Evolutionary conservation across 2,329 filamentous ascomycete species (phyloP).

Genomic region (Diplocarpon rosae): DNA sequence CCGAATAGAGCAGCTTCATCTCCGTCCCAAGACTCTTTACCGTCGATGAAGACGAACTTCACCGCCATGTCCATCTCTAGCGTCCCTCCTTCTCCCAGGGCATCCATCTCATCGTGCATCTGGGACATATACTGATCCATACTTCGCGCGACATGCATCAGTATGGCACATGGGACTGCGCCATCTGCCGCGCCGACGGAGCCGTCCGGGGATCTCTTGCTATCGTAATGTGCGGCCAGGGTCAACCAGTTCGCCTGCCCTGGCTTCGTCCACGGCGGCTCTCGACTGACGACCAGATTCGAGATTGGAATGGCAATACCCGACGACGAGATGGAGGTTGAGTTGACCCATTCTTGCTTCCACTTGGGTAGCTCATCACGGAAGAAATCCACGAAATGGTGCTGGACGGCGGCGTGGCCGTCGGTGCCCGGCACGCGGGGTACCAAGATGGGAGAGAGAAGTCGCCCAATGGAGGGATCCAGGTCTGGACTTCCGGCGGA

Average conservation of each 20-base stretch:
- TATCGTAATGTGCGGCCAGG: slow-evolving; percentile 63
- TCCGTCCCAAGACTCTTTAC: slow-evolving; percentile 78
- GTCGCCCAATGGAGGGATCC: slow-evolving; percentile 57
- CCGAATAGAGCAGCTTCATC: slow-evolving; percentile 74
- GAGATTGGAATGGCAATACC: slow-evolving; percentile 66
- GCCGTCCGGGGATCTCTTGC: slow-evolving; percentile 61
- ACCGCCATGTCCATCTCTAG: slow-evolving; percentile 64
- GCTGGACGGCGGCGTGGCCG: slow-evolving; percentile 58
- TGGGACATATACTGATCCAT: slow-evolving; percentile 66
- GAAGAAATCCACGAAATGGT: slow-evolving; percentile 78
- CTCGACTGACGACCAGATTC: slow-evolving; percentile 73
- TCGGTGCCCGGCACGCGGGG: slow-evolving; percentile 76
- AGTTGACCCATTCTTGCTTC: slow-evolving; percentile 73
- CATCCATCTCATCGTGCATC: slow-evolving; percentile 56
- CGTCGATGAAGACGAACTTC: slow-evolving; percentile 78
- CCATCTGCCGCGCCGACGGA: slow-evolving; percentile 89
- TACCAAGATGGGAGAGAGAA: slow-evolving; percentile 73
- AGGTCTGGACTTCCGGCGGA: slow-evolving; percentile 62
- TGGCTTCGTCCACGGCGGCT: slow-evolving; percentile 64
- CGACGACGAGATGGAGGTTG: slow-evolving; percentile 63
- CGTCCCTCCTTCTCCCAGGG: slow-evolving; percentile 40
- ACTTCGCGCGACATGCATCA: slow-evolving; percentile 69
- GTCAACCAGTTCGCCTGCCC: slow-evolving; percentile 72
- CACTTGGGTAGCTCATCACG: slow-evolving; percentile 58
- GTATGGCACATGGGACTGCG: slow-evolving; percentile 81